phyloP scores from a whole-genome alignment of 1,139 yeast species.

The Protomyces arabidopsidicola region DNA sequence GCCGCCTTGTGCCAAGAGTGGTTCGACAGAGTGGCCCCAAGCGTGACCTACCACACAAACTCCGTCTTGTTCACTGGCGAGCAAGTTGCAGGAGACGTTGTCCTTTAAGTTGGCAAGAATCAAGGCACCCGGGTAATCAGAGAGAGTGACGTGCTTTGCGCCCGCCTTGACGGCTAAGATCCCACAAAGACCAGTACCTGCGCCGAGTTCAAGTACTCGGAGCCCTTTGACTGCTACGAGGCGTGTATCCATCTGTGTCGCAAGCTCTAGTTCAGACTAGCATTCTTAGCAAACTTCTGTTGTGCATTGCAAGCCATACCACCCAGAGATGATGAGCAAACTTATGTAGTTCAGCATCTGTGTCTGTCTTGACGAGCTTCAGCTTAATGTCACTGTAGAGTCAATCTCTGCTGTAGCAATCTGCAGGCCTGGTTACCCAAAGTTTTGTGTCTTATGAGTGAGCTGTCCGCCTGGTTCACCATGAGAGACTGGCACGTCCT shows the following conservation, averaged over 20 bases:
- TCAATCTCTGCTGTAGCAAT: background rate
- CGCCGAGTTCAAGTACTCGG: constrained; percentile 16
- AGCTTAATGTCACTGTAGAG: background rate
- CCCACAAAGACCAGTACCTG: constrained; percentile 21
- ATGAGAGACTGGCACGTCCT: constrained; percentile 18
- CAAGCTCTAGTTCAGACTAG: constrained; percentile 10
- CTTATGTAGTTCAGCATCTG: constrained; percentile 7
- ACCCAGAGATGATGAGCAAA: constrained; percentile 18
- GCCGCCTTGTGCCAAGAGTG: background rate
- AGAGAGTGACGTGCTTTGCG: constrained; percentile 8
- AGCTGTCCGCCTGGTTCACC: constrained; percentile 15
- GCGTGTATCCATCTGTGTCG: background rate
- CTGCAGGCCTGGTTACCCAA: background rate
- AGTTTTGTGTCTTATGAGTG: background rate
- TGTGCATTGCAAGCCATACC: background rate
- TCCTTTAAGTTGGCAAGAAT: background rate
- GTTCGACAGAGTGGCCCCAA: constrained; percentile 7
- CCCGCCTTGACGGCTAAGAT: constrained; percentile 7
- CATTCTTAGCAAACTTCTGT: background rate
- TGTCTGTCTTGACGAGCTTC: background rate
- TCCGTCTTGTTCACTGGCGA: background rate
- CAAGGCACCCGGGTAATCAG: constrained; percentile 9
- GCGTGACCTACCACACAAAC: constrained; percentile 11
- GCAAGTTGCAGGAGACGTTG: background rate
- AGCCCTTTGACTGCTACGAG: background rate